These are phyloP conservation scores for Aspergillus arachidicola DNA, from an alignment of 2,329 filamentous ascomycete genomes.

Conservation along the genomic window DNA sequence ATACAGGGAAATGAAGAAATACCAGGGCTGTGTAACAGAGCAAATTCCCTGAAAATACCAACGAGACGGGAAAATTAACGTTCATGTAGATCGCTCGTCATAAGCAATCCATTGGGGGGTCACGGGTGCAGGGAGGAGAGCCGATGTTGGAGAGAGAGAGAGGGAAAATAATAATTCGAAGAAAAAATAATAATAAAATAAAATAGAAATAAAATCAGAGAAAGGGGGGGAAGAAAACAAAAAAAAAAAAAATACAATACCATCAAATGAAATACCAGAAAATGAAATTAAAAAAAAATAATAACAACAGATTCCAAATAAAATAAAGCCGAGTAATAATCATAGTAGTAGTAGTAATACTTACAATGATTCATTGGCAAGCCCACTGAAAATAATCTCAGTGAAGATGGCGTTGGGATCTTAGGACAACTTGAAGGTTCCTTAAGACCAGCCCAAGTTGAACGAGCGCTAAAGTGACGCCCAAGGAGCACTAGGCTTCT, in stretches of 20 bases:
- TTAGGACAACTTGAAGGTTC: constrained; percentile 13
- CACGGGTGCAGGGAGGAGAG: constrained; percentile 15
- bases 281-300: background rate
- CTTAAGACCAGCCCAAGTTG: constrained; percentile 24
- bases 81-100: constrained; percentile 25
- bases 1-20: constrained; percentile 18
- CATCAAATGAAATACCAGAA: too few species aligned
- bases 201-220: background rate
- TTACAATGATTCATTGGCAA: constrained; percentile 29
- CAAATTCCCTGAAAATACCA: constrained; percentile 17
- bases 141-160: background rate
- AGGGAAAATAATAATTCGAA: background rate
- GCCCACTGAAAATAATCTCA: constrained; percentile 1
- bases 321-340: background rate
- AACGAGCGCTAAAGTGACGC: constrained; percentile 28
- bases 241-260: background rate
- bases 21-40: constrained; percentile 21
- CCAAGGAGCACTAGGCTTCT: constrained; percentile 18
- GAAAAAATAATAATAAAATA: background rate
- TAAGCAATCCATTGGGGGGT: constrained; percentile 9
- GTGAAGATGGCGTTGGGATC: background rate
- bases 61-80: constrained; percentile 17
- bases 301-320: background rate
- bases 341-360: constrained; percentile 5
- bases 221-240: background rate